Base-by-base conservation (phyloP, 2,329 filamentous ascomycete species). In the Claviceps paspali region DNA sequence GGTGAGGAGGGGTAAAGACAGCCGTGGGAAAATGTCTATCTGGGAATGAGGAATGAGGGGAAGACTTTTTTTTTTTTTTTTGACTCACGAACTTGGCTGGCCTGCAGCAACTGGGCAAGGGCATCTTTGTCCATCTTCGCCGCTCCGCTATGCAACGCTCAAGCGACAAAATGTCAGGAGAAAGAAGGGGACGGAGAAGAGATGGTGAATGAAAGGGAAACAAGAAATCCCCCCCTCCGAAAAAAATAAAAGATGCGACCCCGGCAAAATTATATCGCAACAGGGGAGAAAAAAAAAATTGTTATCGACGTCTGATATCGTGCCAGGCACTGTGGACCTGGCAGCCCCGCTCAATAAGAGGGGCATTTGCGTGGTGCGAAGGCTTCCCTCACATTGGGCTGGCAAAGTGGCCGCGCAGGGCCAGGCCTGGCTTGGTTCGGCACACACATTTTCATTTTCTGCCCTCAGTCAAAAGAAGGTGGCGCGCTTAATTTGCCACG, bases 41-140 rank as follows among this genome's bases (percentile, higher is more conserved):
- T n/a, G n/a, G n/a, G n/a, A n/a, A n/a, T n/a, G 24, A 22, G 29
- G 14, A n/a, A 31, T 18, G 14, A 35, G 21, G 7, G 5, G 5
- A 17, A 24, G 24, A n/a, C n/a, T n/a, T n/a, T n/a, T n/a, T n/a
- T n/a, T n/a, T n/a, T n/a, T n/a, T n/a, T n/a, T 11, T 14, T 23
- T 18, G 29, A 76, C 82, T 66, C 66, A 91, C 84, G 86, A 59
- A 85, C 77, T 63, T 93, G 74, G 52, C 88, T 78, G 63, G 82
- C 79, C 70, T 91, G 76, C 57, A 95, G 75, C 63, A 94, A 76
- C 66, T 81, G 72, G 49, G 91, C 72, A 57, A 95, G 86, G 64
- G 82, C 76, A 60, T 84, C 78, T 53, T 62, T 63, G 47, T 64
- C 62, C 61, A 64, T 63, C 40, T 33, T 42, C 5, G 35, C 32